phyloP scores from a whole-genome alignment of 768 basidiomycete genomes.

The Lentinula aciculospora region DNA sequence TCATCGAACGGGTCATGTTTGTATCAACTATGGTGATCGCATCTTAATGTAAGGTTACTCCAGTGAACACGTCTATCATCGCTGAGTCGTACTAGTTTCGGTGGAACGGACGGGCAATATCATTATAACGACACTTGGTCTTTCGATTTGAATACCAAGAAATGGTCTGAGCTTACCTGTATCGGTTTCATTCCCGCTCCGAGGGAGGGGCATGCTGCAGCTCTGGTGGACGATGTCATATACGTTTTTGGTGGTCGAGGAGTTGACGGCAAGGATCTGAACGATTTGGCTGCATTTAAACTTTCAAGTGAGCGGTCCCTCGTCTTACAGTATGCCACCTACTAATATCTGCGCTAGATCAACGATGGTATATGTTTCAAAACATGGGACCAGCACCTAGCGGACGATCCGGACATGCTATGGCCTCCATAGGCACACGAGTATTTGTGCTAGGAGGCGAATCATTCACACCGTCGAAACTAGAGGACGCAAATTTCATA shows the following conservation, averaged over 20 bases:
- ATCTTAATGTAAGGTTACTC: slow-evolving; percentile 66
- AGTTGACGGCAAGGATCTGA: slow-evolving; percentile 93
- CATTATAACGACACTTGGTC: slow-evolving; percentile 99
- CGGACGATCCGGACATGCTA: slow-evolving; percentile 94
- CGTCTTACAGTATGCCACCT: slow-evolving; percentile 3
- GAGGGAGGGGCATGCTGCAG: slow-evolving; percentile 93
- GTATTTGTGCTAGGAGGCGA: slow-evolving; percentile 96
- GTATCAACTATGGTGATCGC: slow-evolving; percentile 75
- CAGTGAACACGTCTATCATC: neutral
- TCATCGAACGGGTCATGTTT: slow-evolving; percentile 87
- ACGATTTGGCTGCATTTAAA: slow-evolving; percentile 95
- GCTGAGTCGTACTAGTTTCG: slow-evolving; percentile 58
- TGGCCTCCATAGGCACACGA: slow-evolving; percentile 85
- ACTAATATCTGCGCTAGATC: slow-evolving; percentile 47
- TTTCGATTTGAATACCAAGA: slow-evolving; percentile 74
- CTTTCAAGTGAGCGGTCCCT: slow-evolving; percentile 72
- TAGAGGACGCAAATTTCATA: slow-evolving; percentile 77
- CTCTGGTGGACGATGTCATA: slow-evolving; percentile 94
- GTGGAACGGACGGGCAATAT: slow-evolving; percentile 96
- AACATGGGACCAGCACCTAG: slow-evolving; percentile 97
- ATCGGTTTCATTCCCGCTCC: slow-evolving; percentile 97
- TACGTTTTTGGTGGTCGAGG: slow-evolving; percentile 97
- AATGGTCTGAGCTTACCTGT: slow-evolving; percentile 90
- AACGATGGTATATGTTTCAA: slow-evolving; percentile 99
- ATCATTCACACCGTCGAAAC: slow-evolving; percentile 64